Evolutionary conservation across 495 filamentous ascomycete genomes (phyloP), one percentile per base, ranked within the genome.

Genomic region (Penicillium lagena): DNA sequence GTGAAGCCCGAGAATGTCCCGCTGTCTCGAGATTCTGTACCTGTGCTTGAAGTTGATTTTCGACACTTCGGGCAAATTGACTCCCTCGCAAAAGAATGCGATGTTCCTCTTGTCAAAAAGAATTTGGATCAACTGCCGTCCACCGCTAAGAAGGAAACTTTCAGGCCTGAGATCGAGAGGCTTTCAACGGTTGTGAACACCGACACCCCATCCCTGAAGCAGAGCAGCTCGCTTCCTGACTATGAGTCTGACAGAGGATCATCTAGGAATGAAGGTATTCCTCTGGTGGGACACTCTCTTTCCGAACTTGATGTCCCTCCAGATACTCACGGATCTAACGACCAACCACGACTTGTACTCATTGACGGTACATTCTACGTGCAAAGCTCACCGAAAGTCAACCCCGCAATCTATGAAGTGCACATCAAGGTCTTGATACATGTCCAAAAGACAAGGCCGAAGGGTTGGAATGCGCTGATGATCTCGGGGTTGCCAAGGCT

Each of bases 401-500:
- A 47, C 7, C 33, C 46, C 4, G 54, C 45, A 12, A 41, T 34
- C 12, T 68, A 64, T 40, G 49, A 53, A 34, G 42, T 59, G n/a
- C 40, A 38, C 7, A 47, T 66, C 10, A 51, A 49, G 0, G 33
- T 62, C 4, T 42, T 47, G 1, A 33, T 62, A 10, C 29, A 4
- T 9, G 27, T 70, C 10, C 43, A 45, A 7, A 40, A 54, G 7
- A 50, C 50, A 9, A 54, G 46, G 33, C 42, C 46, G 1, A 50
- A 51, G 2, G 60, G 56, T 10, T 71, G 67, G 67, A 49, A 38
- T 15, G 49, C 62, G 29, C 37, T 71, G 29, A 29, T 52, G 8
- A 40, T 71, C 7, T 51, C 58, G 9, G 67, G 65, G 6, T 48
- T 71, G 14, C 67, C 67, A 33, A 46, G 46, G 29, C 37, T 64